Percentiles rank a stretch among this genome's conserved stretches.
phyloP scores from a whole-genome alignment of 257 asterid species.

The Haberlea rhodopensis region DNA sequence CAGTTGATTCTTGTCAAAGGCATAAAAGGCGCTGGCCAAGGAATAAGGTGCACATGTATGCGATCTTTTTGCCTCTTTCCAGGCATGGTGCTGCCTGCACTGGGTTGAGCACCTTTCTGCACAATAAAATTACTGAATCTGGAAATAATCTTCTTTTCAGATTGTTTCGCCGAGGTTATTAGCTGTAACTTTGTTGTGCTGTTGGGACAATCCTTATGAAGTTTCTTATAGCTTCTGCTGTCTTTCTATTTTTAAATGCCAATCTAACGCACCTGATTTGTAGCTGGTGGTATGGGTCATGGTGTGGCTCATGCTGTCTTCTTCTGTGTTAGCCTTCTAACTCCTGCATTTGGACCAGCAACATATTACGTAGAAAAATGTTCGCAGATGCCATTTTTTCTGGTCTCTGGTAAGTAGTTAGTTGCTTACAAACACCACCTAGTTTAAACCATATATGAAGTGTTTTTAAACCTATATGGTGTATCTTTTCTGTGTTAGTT shows the following conservation, averaged over 20 bases:
- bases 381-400: conserved; percentile 81
- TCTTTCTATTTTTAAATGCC: conserved; percentile 16
- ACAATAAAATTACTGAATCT: not conserved
- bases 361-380: conserved; percentile 91
- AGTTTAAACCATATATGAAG: not conserved
- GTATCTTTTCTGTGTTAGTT: not conserved
- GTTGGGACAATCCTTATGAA: conserved; percentile 1
- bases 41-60: not conserved
- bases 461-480: not conserved
- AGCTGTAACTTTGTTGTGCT: not conserved
- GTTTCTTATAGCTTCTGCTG: conserved; percentile 7
- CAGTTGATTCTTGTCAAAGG: not conserved
- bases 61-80: not conserved
- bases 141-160: not conserved
- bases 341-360: conserved; percentile 98
- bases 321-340: conserved; percentile 90
- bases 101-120: not conserved
- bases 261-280: conserved; percentile 21
- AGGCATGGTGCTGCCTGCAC: not conserved
- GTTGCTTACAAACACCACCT: conserved; percentile 12
- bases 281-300: conserved; percentile 99
- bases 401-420: conserved; percentile 68
- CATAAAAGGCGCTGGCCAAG: not conserved
- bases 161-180: not conserved
- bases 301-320: conserved; percentile 97